These are phyloP conservation scores for Penicillium expansum DNA, from an alignment of 2,329 filamentous ascomycete genomes.

Conservation along the genomic window DNA sequence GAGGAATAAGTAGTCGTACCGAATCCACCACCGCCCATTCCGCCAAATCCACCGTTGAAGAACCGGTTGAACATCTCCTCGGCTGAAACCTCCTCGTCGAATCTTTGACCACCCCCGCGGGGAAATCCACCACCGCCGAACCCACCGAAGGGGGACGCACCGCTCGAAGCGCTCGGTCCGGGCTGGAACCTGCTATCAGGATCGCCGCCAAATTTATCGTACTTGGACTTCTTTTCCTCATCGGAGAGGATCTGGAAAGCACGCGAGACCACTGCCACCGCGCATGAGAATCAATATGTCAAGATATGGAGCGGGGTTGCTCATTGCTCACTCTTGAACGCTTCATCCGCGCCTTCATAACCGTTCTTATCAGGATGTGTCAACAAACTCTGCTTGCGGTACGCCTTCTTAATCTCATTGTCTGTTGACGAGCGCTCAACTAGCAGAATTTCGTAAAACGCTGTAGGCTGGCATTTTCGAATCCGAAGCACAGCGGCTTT, in stretches of 20 bases:
- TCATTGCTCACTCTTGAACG: constrained; percentile 73
- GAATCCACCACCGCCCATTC: constrained; percentile 58
- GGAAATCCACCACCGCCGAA: constrained; percentile 51
- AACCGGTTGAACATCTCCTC: constrained; percentile 97
- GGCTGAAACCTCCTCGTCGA: constrained; percentile 88
- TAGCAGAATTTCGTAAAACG: constrained; percentile 92
- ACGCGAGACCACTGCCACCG: constrained; percentile 69
- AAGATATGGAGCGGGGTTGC: neutral
- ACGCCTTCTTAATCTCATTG: constrained; percentile 93
- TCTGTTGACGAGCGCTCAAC: constrained; percentile 69
- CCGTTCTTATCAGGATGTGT: constrained; percentile 99
- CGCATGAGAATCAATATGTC: constrained; percentile 1
- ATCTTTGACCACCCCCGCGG: constrained; percentile 52
- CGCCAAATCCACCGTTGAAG: constrained; percentile 70
- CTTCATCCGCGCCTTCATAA: constrained; percentile 90
- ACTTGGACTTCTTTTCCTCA: constrained; percentile 86
- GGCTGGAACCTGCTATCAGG: constrained; percentile 81
- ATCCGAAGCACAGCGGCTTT: constrained; percentile 89
- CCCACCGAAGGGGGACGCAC: constrained; percentile 45
- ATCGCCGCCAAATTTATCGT: constrained; percentile 84
- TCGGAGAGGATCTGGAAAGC: constrained; percentile 93
- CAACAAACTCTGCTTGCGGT: constrained; percentile 86
- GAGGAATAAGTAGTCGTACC: constrained; percentile 46
- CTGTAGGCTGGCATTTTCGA: constrained; percentile 75
- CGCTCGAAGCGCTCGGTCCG: constrained; percentile 39